Evolutionary conservation across 2,329 filamentous ascomycete genomes (phyloP), one percentile per base, ranked within the genome.

Genomic region (Cytospora chrysosperma): DNA sequence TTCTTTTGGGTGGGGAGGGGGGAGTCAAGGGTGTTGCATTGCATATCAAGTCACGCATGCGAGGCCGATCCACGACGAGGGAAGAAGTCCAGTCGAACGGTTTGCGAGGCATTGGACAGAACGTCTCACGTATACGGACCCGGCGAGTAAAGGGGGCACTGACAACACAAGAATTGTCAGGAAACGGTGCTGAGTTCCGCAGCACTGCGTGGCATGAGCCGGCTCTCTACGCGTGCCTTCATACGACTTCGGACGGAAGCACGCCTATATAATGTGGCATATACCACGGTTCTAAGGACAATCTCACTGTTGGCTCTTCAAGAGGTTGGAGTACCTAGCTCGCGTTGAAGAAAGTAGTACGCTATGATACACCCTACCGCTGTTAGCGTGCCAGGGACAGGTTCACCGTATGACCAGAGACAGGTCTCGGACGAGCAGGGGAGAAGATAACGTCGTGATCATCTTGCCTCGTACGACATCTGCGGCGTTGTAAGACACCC

Each of bases 401-500:
- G 12, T 7, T 8, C n/a, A 4, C 19, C 19, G 34, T 40, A 15
- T 15, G 34, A 40, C 34, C 15, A 19, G 34, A 17, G 15, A 34
- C 15, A 15, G 53, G 27, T 60, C 26, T 55, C 58, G 58, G 58
- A n/a, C 37, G 54, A 8, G 27, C 28, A 28, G 54, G 50, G 37
- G 27, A 28, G 10, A 37, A 19, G 3, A 47, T 9, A 12, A 13
- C 50, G n/a, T 6, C 32, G 28, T 4, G 17, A 34, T 34, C 21
- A n/a, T 9, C 43, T 13, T 19, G 21, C 12, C 27, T 27, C 49
- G 58, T 55, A 34, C 27, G 40, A 63, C 34, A 32, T 49, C 53
- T 63, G 52, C 63, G 9, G 61, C 63, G 61, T 50, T 56, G 64
- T 53, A 49, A 55, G 30, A 56, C 34, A 63, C 49, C 53, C 37